Evolutionary conservation across 768 basidiomycete genomes (phyloP).

Genomic region (Coprinopsis cinerea): DNA sequence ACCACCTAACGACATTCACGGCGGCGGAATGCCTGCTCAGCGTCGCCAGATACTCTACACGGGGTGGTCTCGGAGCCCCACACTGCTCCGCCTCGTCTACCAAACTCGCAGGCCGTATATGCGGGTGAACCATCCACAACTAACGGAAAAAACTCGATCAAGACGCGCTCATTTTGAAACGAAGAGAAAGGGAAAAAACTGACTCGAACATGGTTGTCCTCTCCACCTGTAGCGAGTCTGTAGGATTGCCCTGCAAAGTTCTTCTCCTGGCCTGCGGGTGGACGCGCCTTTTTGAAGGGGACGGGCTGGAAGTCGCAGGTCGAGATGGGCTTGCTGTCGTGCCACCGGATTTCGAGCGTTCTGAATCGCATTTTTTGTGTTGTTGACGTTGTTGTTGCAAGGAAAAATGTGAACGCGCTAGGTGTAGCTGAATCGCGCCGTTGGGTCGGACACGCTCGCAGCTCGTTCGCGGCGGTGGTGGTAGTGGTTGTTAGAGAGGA

Average conservation of each 20-base stretch:
- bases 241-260: conserved; percentile 71
- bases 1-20: conserved; percentile 95
- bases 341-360: conserved; percentile 93
- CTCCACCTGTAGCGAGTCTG: conserved; percentile 89
- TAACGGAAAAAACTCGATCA: conserved; percentile 28
- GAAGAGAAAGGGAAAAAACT: conserved; percentile 29
- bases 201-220: conserved; percentile 95
- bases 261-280: conserved; percentile 42
- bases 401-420: neutral
- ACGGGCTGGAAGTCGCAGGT: conserved; percentile 94
- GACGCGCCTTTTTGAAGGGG: conserved; percentile 76
- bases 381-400: neutral
- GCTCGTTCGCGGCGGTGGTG: too few species aligned
- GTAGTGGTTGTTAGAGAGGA: neutral
- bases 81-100: conserved; percentile 24
- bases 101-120: conserved; percentile 66
- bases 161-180: conserved; percentile 1
- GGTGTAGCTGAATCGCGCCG: too few species aligned
- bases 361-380: conserved; percentile 64
- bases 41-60: conserved; percentile 94
- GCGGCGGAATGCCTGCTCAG: conserved; percentile 88
- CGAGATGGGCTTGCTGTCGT: conserved; percentile 92
- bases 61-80: conserved; percentile 48
- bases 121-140: conserved; percentile 95
- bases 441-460: too few species aligned